Percentiles rank a stretch among this genome's conserved stretches.
phyloP scores from a whole-genome alignment of 2,329 filamentous ascomycete genomes.

The Penicillium capsulatum region DNA sequence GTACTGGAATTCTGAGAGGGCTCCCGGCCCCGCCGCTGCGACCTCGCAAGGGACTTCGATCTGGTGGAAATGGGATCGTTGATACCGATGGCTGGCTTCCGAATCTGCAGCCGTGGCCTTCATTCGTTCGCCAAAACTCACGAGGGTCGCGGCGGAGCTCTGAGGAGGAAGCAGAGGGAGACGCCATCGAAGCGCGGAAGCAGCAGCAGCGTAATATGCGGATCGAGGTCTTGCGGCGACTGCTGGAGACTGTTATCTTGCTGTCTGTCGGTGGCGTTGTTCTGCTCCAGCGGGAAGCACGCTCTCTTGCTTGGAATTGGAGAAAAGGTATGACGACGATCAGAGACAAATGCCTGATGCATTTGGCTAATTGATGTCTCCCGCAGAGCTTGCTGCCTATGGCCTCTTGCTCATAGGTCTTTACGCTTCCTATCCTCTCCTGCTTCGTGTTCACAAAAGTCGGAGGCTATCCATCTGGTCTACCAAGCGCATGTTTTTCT shows the following conservation, averaged over 20 bases:
- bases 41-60: conserved; percentile 71
- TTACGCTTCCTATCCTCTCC: conserved; percentile 54
- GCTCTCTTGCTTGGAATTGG: conserved; percentile 35
- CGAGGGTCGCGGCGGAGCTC: conserved; percentile 31
- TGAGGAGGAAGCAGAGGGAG: conserved; percentile 27
- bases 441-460: conserved; percentile 40
- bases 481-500: conserved; percentile 46
- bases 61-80: conserved; percentile 23
- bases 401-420: conserved; percentile 29
- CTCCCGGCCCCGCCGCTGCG: conserved; percentile 72
- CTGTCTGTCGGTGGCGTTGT: conserved; percentile 49
- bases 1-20: conserved; percentile 68
- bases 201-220: conserved; percentile 32
- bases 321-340: conserved; percentile 37
- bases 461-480: conserved; percentile 23
- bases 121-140: conserved; percentile 27
- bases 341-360: too few species aligned
- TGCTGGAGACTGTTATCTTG: conserved; percentile 53
- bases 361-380: conserved; percentile 15
- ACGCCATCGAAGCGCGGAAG: conserved; percentile 18
- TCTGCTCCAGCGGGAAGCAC: conserved; percentile 29
- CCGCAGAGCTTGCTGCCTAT: conserved; percentile 35
- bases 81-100: conserved; percentile 32
- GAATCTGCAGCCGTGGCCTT: conserved; percentile 30
- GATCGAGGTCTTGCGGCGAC: conserved; percentile 45